phyloP scores from a whole-genome alignment of 1,284 basidiomycete genomes.

The Malassezia sp. region DNA sequence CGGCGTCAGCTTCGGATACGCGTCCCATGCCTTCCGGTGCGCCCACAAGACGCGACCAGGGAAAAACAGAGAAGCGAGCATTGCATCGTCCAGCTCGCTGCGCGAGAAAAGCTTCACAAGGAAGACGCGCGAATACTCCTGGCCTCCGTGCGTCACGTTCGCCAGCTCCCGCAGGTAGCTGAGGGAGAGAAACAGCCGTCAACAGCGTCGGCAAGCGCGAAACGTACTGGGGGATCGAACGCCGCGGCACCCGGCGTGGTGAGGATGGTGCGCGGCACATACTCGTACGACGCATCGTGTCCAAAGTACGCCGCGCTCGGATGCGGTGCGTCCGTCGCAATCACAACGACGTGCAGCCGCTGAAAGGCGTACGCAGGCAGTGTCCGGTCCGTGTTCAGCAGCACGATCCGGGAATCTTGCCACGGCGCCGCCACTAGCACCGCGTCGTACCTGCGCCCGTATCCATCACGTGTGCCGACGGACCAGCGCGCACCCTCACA shows the following conservation, averaged over 20 bases:
- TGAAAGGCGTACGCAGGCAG: constrained; percentile 66
- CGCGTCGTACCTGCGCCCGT: constrained; percentile 33
- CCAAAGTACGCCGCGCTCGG: constrained; percentile 65
- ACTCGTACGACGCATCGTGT: constrained; percentile 46
- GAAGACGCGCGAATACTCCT: constrained; percentile 23
- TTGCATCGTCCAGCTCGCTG: constrained; percentile 56
- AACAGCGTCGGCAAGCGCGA: constrained; percentile 39
- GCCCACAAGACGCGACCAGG: constrained; percentile 55
- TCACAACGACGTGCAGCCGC: constrained; percentile 73
- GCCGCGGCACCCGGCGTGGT: constrained; percentile 48
- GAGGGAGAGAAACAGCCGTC: constrained; percentile 75
- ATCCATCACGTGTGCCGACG: constrained; percentile 31
- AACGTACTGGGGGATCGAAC: background rate
- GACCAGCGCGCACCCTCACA: constrained; percentile 29
- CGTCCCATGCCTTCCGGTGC: constrained; percentile 59
- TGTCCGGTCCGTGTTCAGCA: constrained; percentile 46
- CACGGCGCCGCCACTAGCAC: constrained; percentile 42
- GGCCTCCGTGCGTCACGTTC: constrained; percentile 19
- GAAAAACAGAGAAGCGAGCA: constrained; percentile 51
- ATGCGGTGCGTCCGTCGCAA: constrained; percentile 61
- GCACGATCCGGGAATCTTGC: constrained; percentile 34
- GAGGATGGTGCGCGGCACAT: constrained; percentile 60
- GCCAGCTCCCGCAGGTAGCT: constrained; percentile 64
- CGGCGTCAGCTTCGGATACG: constrained; percentile 57
- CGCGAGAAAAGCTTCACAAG: constrained; percentile 62